Conservation (phyloP, 768 basidiomycete species). For the Calocera cornea region DNA sequence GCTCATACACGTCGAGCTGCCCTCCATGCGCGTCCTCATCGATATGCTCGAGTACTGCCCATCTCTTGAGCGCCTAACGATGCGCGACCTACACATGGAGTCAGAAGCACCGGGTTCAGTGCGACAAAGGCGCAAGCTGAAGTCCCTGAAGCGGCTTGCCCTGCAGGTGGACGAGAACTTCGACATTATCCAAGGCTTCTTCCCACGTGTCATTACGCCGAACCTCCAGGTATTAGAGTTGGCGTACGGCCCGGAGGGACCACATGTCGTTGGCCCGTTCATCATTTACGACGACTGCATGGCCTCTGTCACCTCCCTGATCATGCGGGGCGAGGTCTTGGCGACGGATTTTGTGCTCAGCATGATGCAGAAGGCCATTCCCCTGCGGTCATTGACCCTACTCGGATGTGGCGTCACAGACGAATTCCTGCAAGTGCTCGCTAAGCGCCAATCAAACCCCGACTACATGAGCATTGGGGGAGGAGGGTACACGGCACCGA, state of each 20-base stretch:
- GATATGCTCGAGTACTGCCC: neutral
- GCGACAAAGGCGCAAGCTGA: neutral
- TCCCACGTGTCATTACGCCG: neutral
- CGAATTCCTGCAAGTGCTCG: neutral
- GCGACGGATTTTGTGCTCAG: neutral
- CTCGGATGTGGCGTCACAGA: neutral
- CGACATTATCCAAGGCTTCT: slow-evolving; percentile 2
- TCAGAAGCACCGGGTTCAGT: neutral
- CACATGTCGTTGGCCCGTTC: neutral
- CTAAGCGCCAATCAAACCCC: neutral
- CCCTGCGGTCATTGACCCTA: neutral
- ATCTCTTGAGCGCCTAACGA: neutral
- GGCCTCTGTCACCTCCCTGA: neutral
- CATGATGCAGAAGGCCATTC: neutral
- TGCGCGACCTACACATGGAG: slow-evolving; percentile 1
- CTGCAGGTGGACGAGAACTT: slow-evolving; percentile 3
- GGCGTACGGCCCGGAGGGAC: neutral
- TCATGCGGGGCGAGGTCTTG: slow-evolving; percentile 4
- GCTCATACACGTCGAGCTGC: neutral
- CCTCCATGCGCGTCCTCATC: neutral
- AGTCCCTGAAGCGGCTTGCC: neutral
- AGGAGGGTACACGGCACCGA: neutral
- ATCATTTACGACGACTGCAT: slow-evolving; percentile 4
- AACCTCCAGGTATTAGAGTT: neutral
- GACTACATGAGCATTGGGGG: neutral